Base-by-base conservation (phyloP, 768 basidiomycete genomes). In the Rickenella mellea region DNA sequence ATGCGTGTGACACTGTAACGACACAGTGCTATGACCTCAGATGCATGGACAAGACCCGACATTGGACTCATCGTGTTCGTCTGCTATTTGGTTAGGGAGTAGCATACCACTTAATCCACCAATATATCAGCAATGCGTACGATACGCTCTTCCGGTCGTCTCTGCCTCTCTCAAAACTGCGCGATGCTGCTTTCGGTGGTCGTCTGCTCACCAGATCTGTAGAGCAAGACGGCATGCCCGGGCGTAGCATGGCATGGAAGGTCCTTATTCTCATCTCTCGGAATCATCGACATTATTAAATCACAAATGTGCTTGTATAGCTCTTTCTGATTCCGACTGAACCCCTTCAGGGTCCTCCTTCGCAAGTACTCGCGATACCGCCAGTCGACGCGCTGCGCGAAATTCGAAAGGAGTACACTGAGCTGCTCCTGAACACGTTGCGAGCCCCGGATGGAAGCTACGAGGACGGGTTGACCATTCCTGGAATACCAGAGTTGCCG, bases 231-330 rank as follows among this genome's bases (percentile, higher is more conserved):
- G 76, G 72, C 37, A 65, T 83, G 6, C 60, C 74, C 43, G 88
- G 88, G n/a, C 69, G 88, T 52, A 88, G 87, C 59, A 60, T 91
- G 43, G 78, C 77, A 40, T 91, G 88, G 88, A 91, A 90, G 81
- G 87, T 83, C 48, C 48, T 55, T 52, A 7, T 15, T 22, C 14
- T 31, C 14, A 27, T 14, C 29, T 10, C 12, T 39, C 27, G 12
- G 9, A n/a, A n/a, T n/a, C n/a, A n/a, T n/a, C n/a, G n/a, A n/a
- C n/a, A n/a, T n/a, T n/a, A n/a, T n/a, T n/a, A n/a, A n/a, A n/a
- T n/a, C n/a, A n/a, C n/a, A n/a, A n/a, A n/a, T n/a, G n/a, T n/a
- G 27, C 37, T 39, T 50, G 36, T 52, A 33, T 55, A 88, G 87
- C 53, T 87, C 35, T 87, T 89, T 56, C 67, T 89, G 43, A 64